Conservation (phyloP, 495 filamentous ascomycete genomes). For the Pyrenula massariospora region DNA sequence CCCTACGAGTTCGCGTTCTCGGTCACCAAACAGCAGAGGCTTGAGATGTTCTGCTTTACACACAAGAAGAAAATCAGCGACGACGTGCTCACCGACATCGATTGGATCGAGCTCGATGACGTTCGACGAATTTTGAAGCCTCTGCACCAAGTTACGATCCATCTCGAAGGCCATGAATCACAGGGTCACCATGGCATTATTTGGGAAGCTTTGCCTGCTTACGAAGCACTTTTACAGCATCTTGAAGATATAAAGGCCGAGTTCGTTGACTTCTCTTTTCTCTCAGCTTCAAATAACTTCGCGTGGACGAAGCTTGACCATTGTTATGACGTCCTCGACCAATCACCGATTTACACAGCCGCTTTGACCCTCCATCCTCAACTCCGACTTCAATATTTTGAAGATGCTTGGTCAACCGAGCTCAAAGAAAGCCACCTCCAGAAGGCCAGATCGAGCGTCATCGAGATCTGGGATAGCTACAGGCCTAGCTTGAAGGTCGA, state of each 20-base stretch:
- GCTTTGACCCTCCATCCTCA: background rate
- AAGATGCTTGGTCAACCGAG: too few species aligned
- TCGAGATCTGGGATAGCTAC: too few species aligned
- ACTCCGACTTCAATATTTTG: too few species aligned
- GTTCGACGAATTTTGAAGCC: background rate
- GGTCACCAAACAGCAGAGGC: too few species aligned
- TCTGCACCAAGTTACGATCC: background rate
- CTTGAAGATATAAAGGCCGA: background rate
- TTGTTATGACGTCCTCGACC: background rate
- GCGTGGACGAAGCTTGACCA: background rate
- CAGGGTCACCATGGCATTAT: constrained; percentile 4
- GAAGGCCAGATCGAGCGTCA: too few species aligned
- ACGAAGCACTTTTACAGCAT: constrained; percentile 5
- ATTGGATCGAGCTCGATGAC: background rate
- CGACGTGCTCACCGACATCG: background rate
- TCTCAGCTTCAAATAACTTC: background rate
- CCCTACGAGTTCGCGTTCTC: too few species aligned
- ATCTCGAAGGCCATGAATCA: background rate
- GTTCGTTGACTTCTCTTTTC: background rate
- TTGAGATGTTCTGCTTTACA: background rate
- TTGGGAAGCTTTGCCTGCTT: constrained; percentile 2
- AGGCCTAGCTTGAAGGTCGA: too few species aligned
- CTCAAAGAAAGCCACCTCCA: too few species aligned
- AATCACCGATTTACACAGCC: background rate
- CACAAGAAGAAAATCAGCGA: background rate